Evolutionary conservation across 1,139 yeast species (phyloP).

Genomic region (Pichia sp.): DNA sequence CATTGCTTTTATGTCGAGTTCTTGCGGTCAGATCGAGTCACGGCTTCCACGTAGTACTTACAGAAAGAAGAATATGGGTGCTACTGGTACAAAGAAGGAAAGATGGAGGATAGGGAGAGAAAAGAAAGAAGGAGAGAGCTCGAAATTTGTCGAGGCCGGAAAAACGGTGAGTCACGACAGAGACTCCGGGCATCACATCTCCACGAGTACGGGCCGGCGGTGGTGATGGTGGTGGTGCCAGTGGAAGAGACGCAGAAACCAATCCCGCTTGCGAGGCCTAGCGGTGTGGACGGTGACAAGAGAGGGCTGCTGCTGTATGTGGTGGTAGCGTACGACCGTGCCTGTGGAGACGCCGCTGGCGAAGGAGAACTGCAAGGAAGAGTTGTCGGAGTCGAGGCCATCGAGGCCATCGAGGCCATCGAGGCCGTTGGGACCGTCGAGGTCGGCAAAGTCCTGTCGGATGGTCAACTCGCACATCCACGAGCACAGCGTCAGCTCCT

Average conservation of each 20-base stretch:
- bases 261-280: neutral
- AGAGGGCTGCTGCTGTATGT: neutral
- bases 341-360: neutral
- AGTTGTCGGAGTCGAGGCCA: neutral
- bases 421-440: neutral
- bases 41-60: too few relatives aligned
- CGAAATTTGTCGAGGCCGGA: neutral
- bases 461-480: neutral
- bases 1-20: neutral
- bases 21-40: neutral
- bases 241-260: neutral
- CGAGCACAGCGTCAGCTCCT: neutral
- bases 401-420: neutral
- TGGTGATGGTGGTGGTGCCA: neutral
- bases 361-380: neutral
- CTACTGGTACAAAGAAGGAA: neutral
- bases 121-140: neutral
- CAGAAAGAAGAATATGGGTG: too few relatives aligned
- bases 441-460: neutral
- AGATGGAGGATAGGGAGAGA: neutral
- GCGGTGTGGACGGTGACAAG: neutral
- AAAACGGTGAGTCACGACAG: neutral
- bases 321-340: neutral
- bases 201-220: too few relatives aligned
- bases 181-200: too few relatives aligned